These are phyloP conservation scores for Lipomyces mesembrius DNA, from an alignment of 805 yeast species.

Conservation along the genomic window DNA sequence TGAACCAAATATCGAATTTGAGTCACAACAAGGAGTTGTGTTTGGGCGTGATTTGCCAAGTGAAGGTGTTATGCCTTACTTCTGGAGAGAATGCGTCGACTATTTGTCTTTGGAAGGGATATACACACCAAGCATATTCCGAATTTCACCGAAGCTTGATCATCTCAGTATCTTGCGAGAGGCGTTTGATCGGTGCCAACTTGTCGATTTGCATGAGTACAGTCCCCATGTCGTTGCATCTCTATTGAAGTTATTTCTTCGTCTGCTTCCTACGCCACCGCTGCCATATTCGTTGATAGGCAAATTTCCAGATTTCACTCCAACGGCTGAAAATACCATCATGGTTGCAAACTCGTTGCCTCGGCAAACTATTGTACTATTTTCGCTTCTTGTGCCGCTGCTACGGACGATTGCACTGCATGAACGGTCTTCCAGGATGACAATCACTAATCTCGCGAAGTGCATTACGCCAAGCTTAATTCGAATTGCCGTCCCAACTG, in stretches of 20 bases:
- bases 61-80: conserved; percentile 43
- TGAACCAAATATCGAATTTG: conserved; percentile 56
- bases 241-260: conserved; percentile 51
- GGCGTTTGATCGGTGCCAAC: conserved; percentile 54
- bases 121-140: conserved; percentile 38
- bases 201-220: conserved; percentile 60
- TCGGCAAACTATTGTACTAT: conserved; percentile 30
- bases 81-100: conserved; percentile 41
- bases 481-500: conserved; percentile 25
- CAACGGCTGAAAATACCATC: conserved; percentile 25
- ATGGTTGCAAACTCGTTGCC: conserved; percentile 24
- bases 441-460: conserved; percentile 28
- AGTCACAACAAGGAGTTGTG: conserved; percentile 47
- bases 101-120: conserved; percentile 37
- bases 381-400: conserved; percentile 32
- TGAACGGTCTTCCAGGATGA: conserved; percentile 26
- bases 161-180: conserved; percentile 43
- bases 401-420: conserved; percentile 31
- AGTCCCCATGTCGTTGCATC: conserved; percentile 59
- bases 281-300: conserved; percentile 47
- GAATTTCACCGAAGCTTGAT: conserved; percentile 39
- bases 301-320: conserved; percentile 40
- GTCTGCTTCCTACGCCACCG: conserved; percentile 59
- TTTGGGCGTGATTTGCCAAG: conserved; percentile 43
- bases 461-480: conserved; percentile 33